Evolutionary conservation across 2,329 filamentous ascomycete genomes (phyloP).

Genomic region (Pleomassaria siparia): DNA sequence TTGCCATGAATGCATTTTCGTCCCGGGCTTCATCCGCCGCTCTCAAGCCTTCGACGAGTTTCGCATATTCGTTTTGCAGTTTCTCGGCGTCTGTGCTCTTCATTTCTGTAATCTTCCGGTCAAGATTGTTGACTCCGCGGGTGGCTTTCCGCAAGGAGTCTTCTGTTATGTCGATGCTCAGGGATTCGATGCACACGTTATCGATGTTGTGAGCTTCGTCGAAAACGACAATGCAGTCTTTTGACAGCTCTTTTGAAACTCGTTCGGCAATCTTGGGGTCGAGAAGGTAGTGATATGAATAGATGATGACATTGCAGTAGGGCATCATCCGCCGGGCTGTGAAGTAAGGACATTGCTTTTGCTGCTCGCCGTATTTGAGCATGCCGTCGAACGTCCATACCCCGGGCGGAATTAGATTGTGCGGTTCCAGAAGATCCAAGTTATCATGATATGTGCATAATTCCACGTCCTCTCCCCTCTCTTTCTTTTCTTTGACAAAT

Average conservation of each 20-base stretch:
- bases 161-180: conserved; percentile 96
- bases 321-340: conserved; percentile 98
- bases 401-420: conserved; percentile 90
- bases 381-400: conserved; percentile 95
- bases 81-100: conserved; percentile 94
- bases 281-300: conserved; percentile 97
- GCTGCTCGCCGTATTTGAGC: conserved; percentile 84
- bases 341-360: conserved; percentile 98
- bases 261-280: conserved; percentile 97
- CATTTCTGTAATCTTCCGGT: conserved; percentile 90
- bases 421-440: conserved; percentile 88
- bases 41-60: conserved; percentile 86
- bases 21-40: conserved; percentile 86
- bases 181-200: conserved; percentile 96
- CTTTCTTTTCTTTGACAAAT: conserved; percentile 97
- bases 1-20: conserved; percentile 96
- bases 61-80: conserved; percentile 91
- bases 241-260: conserved; percentile 92
- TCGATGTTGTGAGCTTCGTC: conserved; percentile 99
- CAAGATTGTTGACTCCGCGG: conserved; percentile 84
- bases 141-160: conserved; percentile 91
- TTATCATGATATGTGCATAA: conserved; percentile 98
- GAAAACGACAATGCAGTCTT: conserved; percentile 98
- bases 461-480: conserved; percentile 90
- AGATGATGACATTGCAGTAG: conserved; percentile 99